Base-by-base conservation (phyloP, 1,284 basidiomycete genomes). In the Fomitopsis palustris region DNA sequence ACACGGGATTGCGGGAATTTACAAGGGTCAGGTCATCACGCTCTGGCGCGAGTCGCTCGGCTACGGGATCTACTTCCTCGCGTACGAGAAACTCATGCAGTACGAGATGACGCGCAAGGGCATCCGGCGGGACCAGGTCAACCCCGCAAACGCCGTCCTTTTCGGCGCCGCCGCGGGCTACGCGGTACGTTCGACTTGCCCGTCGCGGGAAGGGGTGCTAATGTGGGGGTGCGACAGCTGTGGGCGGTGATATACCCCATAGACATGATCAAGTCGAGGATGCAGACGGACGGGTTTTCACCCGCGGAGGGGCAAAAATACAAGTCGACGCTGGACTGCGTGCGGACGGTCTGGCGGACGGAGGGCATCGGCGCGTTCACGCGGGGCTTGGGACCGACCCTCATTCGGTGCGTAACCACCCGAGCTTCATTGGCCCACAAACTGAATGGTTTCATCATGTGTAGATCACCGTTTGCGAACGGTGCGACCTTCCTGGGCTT, bases 401-500 rank as follows among this genome's bases (percentile, higher is more conserved):
- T 99, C 57, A 93, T 98, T 69, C 82, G 95, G 92, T 91, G 63
- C 56, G 84, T 78, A 19, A 29, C 23, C 8, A 33, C 6, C 3
- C 19, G 19, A 2, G 41, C 8, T 43, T 14, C 10, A 25, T 19
- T 19, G 23, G 31, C 54, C 25, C 1, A 7, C 49, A 38, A 56
- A 1, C 45, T 31, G 7, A 25, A 19, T 16, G 42, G 19, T 38
- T 43, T 21, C 43, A 21, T 27, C 14, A 16, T 47, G n/a, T 21
- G 45, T 21, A 93, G 91, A 65, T 92, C 90, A 9, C 92, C 92
- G 2, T 93, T 94, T 67, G 94, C 94, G 10, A 97, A 97, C 69
- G 94, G 93, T 37, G 92, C 92, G 2, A 97, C 94, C 0, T 96
- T 96, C 81, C 83, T 95, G 58, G 94, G 92, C 3, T 96, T 95